Conservation (phyloP, 805 yeast species). For the Candida easanensis region DNA sequence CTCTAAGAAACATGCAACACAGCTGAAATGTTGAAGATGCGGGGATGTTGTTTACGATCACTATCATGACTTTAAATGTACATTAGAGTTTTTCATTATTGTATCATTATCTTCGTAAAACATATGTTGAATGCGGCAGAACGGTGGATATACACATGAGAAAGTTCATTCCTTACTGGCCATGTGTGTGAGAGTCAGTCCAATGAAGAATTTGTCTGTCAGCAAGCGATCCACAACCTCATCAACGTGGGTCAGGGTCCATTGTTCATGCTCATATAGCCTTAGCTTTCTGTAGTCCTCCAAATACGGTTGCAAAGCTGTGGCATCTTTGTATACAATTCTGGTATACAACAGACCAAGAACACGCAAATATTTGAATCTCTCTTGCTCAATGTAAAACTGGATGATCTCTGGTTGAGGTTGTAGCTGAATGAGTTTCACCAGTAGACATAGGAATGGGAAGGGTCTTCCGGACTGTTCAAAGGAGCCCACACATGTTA, state of each 20-base stretch:
- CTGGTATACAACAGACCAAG: slow-evolving; percentile 66
- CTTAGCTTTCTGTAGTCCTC: slow-evolving; percentile 71
- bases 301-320: slow-evolving; percentile 49
- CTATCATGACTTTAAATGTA: slow-evolving; percentile 11
- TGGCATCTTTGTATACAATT: slow-evolving; percentile 26
- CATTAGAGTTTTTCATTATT: slow-evolving; percentile 8
- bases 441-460: slow-evolving; percentile 71
- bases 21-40: neutral
- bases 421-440: slow-evolving; percentile 72
- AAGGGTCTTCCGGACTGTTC: slow-evolving; percentile 57
- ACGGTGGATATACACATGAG: too few relatives aligned
- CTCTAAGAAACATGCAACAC: slow-evolving; percentile 3
- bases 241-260: slow-evolving; percentile 58
- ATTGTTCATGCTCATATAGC: slow-evolving; percentile 36
- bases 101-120: neutral
- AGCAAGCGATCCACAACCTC: slow-evolving; percentile 67
- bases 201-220: slow-evolving; percentile 59
- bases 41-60: slow-evolving; percentile 9
- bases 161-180: slow-evolving; percentile 29
- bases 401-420: slow-evolving; percentile 59
- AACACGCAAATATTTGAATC: slow-evolving; percentile 76
- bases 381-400: slow-evolving; percentile 54
- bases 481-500: slow-evolving; percentile 57
- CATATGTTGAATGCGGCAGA: neutral
- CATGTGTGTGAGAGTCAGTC: slow-evolving; percentile 65